phyloP scores from a whole-genome alignment of 768 basidiomycete species.

The Dacryopinax spathularia region DNA sequence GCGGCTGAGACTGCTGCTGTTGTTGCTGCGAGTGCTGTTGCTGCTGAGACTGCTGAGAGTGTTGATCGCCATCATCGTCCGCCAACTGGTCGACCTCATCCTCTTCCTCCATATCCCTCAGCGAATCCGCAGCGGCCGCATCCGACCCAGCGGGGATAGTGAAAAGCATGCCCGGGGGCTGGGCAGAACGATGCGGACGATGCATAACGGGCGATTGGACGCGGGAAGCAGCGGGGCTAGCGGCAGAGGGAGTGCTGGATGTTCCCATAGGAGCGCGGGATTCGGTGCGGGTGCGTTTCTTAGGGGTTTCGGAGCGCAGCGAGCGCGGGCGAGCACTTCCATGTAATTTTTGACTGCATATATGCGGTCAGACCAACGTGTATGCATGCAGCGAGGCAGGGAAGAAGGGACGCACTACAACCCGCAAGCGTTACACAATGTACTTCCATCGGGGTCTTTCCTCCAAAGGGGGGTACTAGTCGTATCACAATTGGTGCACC shows the following conservation, averaged over 20 bases:
- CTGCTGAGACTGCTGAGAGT: too few species aligned
- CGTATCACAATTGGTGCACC: slow-evolving; percentile 79
- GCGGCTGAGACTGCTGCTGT: not conserved
- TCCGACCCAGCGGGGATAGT: slow-evolving; percentile 1
- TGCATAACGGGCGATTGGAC: not conserved
- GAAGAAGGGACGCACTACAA: slow-evolving; percentile 40
- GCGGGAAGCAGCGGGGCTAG: not conserved
- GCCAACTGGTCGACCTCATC: not conserved
- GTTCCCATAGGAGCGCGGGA: not conserved
- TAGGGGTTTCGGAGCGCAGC: slow-evolving; percentile 30
- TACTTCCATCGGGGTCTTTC: slow-evolving; percentile 83
- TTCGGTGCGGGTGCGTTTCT: not conserved
- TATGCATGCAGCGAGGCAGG: not conserved
- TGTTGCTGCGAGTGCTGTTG: too few species aligned
- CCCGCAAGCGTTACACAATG: slow-evolving; percentile 80
- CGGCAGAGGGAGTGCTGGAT: not conserved
- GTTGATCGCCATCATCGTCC: not conserved
- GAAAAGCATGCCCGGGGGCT: not conserved
- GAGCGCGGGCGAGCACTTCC: slow-evolving; percentile 75
- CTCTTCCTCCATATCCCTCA: not conserved
- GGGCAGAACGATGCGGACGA: not conserved
- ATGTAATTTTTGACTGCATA: slow-evolving; percentile 56
- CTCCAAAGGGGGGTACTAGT: slow-evolving; percentile 81
- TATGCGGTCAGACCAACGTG: not conserved
- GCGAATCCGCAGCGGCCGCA: not conserved